These are phyloP conservation scores for Cryphonectria japonica DNA, from an alignment of 2,329 filamentous ascomycete species.

Conservation along the genomic window DNA sequence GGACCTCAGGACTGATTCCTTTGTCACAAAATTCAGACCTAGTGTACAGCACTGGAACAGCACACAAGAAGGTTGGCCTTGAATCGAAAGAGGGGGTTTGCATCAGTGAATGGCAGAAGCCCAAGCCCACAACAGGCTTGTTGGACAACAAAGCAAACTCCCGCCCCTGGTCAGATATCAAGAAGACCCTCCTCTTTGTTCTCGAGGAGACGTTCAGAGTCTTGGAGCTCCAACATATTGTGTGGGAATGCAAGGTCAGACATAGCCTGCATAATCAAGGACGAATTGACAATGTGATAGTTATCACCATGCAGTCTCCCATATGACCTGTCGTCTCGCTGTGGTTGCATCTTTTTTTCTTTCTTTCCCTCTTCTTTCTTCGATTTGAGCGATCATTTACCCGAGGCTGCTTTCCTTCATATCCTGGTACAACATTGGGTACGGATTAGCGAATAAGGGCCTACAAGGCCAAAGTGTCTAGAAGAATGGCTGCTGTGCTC, in stretches of 20 bases:
- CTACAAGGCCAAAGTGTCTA: background rate
- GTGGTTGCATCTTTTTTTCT: background rate
- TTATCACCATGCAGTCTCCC: conserved; percentile 4
- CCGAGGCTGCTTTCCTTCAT: background rate
- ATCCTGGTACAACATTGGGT: background rate
- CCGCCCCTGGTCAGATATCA: background rate
- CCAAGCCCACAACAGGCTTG: background rate
- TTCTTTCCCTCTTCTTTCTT: no score
- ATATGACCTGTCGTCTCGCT: background rate
- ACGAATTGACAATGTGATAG: conserved; percentile 6
- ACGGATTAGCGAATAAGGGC: background rate
- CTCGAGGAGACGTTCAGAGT: background rate
- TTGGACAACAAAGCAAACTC: background rate
- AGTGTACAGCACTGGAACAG: background rate
- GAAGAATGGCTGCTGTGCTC: background rate
- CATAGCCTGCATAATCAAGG: conserved; percentile 16
- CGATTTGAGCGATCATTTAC: background rate
- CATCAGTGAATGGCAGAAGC: background rate
- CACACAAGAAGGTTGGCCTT: background rate
- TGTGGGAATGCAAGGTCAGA: conserved; percentile 8
- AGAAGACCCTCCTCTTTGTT: background rate
- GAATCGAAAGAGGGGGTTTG: background rate
- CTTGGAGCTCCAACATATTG: conserved; percentile 12
- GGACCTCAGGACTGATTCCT: background rate
- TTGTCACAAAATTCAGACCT: background rate